Percentiles rank a stretch among this genome's conserved stretches.
Conservation (phyloP, 768 basidiomycete genomes). For the Saitozyma sp. region DNA sequence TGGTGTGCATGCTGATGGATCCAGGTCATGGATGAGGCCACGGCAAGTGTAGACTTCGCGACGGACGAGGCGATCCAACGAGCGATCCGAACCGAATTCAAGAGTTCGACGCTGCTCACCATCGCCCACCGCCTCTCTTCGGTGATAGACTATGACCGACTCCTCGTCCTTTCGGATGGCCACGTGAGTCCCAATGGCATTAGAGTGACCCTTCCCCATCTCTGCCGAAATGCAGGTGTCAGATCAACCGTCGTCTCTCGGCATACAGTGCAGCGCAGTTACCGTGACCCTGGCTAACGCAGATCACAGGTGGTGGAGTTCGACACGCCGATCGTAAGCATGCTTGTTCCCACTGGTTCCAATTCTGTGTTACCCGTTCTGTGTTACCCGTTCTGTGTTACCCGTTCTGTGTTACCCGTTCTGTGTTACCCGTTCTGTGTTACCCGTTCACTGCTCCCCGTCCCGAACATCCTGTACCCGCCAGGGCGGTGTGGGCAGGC, state of each 20-base stretch:
- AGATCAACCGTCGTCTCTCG: no score
- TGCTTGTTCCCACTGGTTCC: neutral
- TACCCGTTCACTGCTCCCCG: no score
- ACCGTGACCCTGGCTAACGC: no score
- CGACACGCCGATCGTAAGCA: constrained; percentile 48
- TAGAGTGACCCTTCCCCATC: no score
- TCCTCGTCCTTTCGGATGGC: constrained; percentile 52
- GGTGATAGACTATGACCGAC: constrained; percentile 52
- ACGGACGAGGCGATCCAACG: constrained; percentile 51
- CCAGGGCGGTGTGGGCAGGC: no score
- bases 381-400: no score
- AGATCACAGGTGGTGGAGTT: constrained; percentile 40
- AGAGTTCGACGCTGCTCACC: constrained; percentile 44
- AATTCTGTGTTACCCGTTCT: no score
- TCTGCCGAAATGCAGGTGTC: no score
- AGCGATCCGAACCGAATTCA: constrained; percentile 51
- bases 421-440: no score
- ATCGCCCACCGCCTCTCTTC: constrained; percentile 49
- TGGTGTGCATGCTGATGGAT: neutral
- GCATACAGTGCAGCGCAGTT: no score
- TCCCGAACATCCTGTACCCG: no score
- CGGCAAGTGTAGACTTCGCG: constrained; percentile 50
- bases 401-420: no score
- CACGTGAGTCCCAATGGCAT: constrained; percentile 14
- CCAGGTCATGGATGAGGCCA: constrained; percentile 52